Evolutionary conservation across 768 basidiomycete species (phyloP), one percentile per base, ranked within the genome.

Genomic region (Termitomyces titanicus): DNA sequence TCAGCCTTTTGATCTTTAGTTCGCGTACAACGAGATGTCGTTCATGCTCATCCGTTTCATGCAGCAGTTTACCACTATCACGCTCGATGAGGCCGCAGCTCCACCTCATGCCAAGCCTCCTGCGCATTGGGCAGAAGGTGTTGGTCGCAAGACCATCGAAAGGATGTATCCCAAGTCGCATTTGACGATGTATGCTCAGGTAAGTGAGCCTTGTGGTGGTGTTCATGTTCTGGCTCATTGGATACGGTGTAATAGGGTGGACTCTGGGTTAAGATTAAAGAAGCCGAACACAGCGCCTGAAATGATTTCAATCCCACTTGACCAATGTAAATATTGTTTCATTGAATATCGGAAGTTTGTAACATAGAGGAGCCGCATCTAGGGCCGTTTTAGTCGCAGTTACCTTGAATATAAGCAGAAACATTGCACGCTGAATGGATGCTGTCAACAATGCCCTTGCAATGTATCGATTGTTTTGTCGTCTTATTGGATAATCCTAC

Each of bases 1-100:
- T 12, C 5, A 5, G 6, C 6, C 20, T 37, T 25, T n/a, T n/a
- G 4, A 18, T 11, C 40, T 17, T 47, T 39, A 82, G 79, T 82
- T 81, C 53, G 81, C 81, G 0, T 82, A 82, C 60, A 80, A 82
- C 56, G 81, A 82, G 58, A 81, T 82, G 68, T 85, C 85, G 1
- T 86, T 85, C 69, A 74, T 86, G 65, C 65, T 87, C 48, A 76
- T 88, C 52, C 77, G 83, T 3, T 72, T 88, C 25, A 67, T 87
- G n/a, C 86, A 88, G 63, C 72, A 70, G 38, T 86, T 86, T 66
- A 70, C 72, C 0, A 72, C 72, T 0, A 68, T 87, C 40, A 65
- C 68, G 5, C 71, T 86, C 11, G 79, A 77, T 27, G 66, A 70
- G 11, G 74, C 74, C 2, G 75, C 82, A 0, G 72, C 77, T 49